Conservation (phyloP, 1,284 basidiomycete species). For the Ustilago loliicola region DNA sequence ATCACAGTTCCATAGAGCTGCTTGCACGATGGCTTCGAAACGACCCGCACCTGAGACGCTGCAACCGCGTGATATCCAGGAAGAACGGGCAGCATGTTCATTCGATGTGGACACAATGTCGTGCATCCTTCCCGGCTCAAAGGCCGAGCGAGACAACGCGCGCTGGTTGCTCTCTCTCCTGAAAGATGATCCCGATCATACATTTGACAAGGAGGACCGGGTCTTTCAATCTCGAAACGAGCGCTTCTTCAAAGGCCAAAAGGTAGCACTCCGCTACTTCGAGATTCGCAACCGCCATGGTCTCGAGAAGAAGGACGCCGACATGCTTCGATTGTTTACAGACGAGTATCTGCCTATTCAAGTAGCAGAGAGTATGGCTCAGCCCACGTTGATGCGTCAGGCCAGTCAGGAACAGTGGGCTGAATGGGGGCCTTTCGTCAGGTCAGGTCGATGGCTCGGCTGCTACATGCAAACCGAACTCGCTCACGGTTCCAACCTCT, state of each 20-base stretch:
- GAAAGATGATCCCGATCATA: slow-evolving; percentile 48
- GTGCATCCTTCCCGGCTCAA: slow-evolving; percentile 55
- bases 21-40: slow-evolving; percentile 20
- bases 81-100: slow-evolving; percentile 49
- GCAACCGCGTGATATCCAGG: slow-evolving; percentile 49
- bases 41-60: slow-evolving; percentile 51
- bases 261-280: slow-evolving; percentile 56
- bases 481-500: slow-evolving; percentile 60
- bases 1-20: neutral
- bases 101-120: slow-evolving; percentile 57
- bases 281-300: slow-evolving; percentile 57
- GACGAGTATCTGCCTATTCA: slow-evolving; percentile 62
- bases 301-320: slow-evolving; percentile 57
- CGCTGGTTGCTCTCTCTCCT: slow-evolving; percentile 56
- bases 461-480: slow-evolving; percentile 65
- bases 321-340: slow-evolving; percentile 53
- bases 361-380: slow-evolving; percentile 61
- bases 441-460: slow-evolving; percentile 52
- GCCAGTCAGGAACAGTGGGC: slow-evolving; percentile 56
- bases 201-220: slow-evolving; percentile 54
- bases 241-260: slow-evolving; percentile 55
- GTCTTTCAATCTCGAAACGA: slow-evolving; percentile 58
- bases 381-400: slow-evolving; percentile 57
- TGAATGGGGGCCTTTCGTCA: slow-evolving; percentile 51
- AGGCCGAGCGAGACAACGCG: slow-evolving; percentile 46